Evolutionary conservation across 441 rosid genomes (phyloP).

Genomic region (Gossypium lobatum): DNA sequence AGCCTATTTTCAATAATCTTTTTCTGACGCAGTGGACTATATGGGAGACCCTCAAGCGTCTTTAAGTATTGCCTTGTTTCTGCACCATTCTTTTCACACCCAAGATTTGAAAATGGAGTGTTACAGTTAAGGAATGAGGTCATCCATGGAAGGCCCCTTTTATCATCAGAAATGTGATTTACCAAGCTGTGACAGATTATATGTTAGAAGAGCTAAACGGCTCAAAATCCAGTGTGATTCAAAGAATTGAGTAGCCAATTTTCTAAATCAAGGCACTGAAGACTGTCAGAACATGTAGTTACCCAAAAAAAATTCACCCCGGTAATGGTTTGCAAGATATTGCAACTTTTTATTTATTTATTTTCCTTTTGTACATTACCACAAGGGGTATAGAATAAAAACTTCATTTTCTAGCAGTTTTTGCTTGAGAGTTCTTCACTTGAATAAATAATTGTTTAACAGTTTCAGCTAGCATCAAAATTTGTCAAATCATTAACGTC

Average conservation of each 20-base stretch:
- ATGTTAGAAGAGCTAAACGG: no score
- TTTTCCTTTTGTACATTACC: not conserved
- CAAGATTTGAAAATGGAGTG: not conserved
- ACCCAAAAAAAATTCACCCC: not conserved
- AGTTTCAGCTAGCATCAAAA: slow-evolving; percentile 3
- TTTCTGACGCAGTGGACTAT: not conserved
- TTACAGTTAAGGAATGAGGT: not conserved
- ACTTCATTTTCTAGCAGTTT: not conserved
- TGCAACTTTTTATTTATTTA: not conserved
- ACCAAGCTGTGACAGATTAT: no score
- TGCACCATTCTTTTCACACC: not conserved
- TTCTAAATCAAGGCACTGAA: not conserved
- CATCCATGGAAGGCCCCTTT: no score
- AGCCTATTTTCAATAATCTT: not conserved
- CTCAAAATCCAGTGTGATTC: not conserved
- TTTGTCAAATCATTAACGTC: slow-evolving; percentile 10
- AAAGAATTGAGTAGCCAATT: not conserved
- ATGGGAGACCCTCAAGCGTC: not conserved
- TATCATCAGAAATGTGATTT: no score
- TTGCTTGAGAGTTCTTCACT: not conserved
- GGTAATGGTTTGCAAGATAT: not conserved
- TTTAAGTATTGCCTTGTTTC: not conserved
- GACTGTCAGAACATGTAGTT: not conserved
- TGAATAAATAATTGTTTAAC: not conserved
- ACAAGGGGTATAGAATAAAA: not conserved